Evolutionary conservation across 1,284 basidiomycete species (phyloP), one percentile per base, ranked within the genome.

Genomic region (Leccinum holopus): DNA sequence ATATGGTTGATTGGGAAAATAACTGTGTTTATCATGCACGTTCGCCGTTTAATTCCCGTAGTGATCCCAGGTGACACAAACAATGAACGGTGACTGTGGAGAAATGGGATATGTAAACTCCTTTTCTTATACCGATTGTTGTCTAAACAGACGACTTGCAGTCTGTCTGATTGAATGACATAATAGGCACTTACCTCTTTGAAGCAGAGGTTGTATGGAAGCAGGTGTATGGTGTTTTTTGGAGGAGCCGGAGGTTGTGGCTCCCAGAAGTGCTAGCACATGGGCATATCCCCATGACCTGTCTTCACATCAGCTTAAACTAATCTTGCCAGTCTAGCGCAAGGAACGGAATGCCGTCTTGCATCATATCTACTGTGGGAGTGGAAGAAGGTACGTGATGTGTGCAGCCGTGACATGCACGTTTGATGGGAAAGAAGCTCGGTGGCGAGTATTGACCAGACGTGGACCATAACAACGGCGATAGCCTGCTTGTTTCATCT

Each of bases 11-110:
- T 21, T 14, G 30, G 33, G 33, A n/a, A 25, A 32, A n/a, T 16
- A 2, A 51, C 3, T 6, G 6, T 8, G 33, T 33, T 44, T 33
- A 61, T 60, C 47, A 65, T 61, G 66, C 60, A 69, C 70, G 68
- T 73, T 72, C 62, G 64, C 52, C 54, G 35, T 39, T 61, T 9
- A 54, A 61, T 53, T 16, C n/a, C 47, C 28, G 49, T 9, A 14
- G 30, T 54, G 30, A 28, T 11, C 16, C 8, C 28, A 35, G 44
- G 51, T 28, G 28, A 52, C n/a, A 14, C 11, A 25, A 10, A 49
- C 14, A 41, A 53, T 10, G 47, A 30, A 12, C 9, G 54, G 6
- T 11, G 25, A 28, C 14, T 3, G 41, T n/a, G 28, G 9, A 18
- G 18, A 30, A 53, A n/a, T 25, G 25, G 16, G 5, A 41, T n/a